phyloP scores from a whole-genome alignment of 306 rosid genomes.

The Myrica gale region DNA sequence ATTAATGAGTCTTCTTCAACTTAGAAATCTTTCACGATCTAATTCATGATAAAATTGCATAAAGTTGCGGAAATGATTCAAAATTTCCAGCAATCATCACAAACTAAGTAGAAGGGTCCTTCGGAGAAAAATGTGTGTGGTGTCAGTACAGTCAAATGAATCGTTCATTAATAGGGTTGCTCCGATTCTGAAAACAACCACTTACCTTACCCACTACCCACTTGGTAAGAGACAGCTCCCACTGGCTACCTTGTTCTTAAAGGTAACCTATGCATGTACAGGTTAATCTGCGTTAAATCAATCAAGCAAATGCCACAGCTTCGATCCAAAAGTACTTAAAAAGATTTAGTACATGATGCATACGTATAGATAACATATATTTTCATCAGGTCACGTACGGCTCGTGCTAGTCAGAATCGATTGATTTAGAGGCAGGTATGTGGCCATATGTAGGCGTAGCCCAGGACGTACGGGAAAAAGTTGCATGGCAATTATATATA shows the following conservation, averaged over 20 bases:
- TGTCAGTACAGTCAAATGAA: too few species aligned
- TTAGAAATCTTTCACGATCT: not conserved
- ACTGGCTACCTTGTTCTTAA: not conserved
- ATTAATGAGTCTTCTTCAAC: not conserved
- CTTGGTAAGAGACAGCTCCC: not conserved
- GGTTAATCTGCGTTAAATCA: not conserved
- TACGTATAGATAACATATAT: not conserved
- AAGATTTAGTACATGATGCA: not conserved
- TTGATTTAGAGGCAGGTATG: constrained; percentile 19
- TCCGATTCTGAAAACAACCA: not conserved
- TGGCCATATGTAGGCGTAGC: constrained; percentile 21
- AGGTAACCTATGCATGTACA: not conserved
- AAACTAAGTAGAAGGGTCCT: not conserved
- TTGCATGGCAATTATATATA: constrained; percentile 43
- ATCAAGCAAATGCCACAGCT: not conserved
- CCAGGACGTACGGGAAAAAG: constrained; percentile 44
- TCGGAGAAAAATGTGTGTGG: not conserved
- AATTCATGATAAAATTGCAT: not conserved
- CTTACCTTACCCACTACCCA: not conserved
- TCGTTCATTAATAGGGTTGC: too few species aligned
- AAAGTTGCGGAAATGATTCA: not conserved
- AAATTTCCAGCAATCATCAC: not conserved
- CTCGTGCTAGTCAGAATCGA: constrained; percentile 38
- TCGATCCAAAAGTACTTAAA: too few species aligned
- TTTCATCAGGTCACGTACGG: not conserved